Percentiles rank a stretch among this genome's conserved stretches.
phyloP scores from a whole-genome alignment of 2,329 filamentous ascomycete species.

The Ceratocystis cubensis region DNA sequence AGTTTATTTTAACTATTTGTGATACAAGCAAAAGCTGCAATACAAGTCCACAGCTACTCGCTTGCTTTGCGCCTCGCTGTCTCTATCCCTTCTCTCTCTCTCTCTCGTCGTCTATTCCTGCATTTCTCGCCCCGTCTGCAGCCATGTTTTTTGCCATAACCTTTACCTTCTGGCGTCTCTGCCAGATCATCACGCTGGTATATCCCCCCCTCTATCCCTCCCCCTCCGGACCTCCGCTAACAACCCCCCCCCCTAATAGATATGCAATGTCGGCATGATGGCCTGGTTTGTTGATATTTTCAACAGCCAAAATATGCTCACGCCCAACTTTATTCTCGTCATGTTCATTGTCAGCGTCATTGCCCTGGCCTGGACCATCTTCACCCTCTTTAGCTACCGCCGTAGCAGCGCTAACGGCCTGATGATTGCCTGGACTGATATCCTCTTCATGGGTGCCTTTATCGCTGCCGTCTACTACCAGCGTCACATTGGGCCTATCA shows the following conservation, averaged over 20 bases:
- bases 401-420: slow-evolving; percentile 47
- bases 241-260: slow-evolving; percentile 31
- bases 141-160: slow-evolving; percentile 51
- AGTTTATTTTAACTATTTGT: too few relatives aligned
- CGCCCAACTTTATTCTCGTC: slow-evolving; percentile 50
- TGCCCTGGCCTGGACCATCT: slow-evolving; percentile 49
- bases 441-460: slow-evolving; percentile 50
- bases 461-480: slow-evolving; percentile 50
- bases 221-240: slow-evolving; percentile 15
- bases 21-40: too few relatives aligned
- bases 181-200: slow-evolving; percentile 52
- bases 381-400: slow-evolving; percentile 55
- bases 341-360: slow-evolving; percentile 56
- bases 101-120: not conserved
- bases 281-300: slow-evolving; percentile 53
- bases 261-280: slow-evolving; percentile 54
- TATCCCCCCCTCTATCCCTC: slow-evolving; percentile 23
- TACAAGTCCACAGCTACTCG: not conserved
- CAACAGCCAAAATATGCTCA: slow-evolving; percentile 43
- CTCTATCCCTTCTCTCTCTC: not conserved
- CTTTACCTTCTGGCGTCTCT: slow-evolving; percentile 50
- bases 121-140: slow-evolving; percentile 21
- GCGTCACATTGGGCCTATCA: slow-evolving; percentile 44
- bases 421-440: slow-evolving; percentile 49
- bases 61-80: not conserved